A percentile compares a stretch with the other conserved stretches of the same genome.
Conservation (phyloP, 1,284 basidiomycete genomes). For the Inonotus hispidus region DNA sequence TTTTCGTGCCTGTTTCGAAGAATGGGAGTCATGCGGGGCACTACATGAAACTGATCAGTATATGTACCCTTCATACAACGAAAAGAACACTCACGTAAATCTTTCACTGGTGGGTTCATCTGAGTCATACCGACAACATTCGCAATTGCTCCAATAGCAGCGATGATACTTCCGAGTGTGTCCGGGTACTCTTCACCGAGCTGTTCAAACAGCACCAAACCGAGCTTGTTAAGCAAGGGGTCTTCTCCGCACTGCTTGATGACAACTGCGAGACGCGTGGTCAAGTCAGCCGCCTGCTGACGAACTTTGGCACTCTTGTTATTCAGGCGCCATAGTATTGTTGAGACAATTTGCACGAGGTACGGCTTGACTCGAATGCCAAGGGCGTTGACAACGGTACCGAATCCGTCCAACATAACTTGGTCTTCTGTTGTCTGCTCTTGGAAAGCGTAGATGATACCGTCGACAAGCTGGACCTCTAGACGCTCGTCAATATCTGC, state of each 20-base stretch:
- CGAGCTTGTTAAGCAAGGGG: conserved; percentile 91
- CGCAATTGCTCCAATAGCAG: conserved; percentile 96
- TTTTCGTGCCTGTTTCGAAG: conserved; percentile 98
- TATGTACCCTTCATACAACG: background rate
- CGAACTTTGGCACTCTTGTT: conserved; percentile 99
- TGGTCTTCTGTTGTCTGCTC: conserved; percentile 99
- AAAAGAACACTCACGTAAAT: conserved; percentile 68
- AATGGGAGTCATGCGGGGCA: conserved; percentile 99
- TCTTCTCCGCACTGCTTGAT: conserved; percentile 99
- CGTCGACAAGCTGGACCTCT: conserved; percentile 92
- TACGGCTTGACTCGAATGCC: conserved; percentile 97
- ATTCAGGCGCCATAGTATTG: conserved; percentile 97
- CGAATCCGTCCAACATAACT: conserved; percentile 98
- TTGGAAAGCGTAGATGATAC: conserved; percentile 99
- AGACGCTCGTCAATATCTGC: conserved; percentile 96
- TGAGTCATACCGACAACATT: conserved; percentile 99
- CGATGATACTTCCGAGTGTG: conserved; percentile 97
- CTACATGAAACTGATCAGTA: conserved; percentile 27
- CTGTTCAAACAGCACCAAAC: conserved; percentile 96
- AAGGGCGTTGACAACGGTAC: conserved; percentile 93
- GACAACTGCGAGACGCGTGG: conserved; percentile 89
- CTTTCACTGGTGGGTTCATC: conserved; percentile 99
- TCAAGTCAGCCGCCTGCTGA: conserved; percentile 97
- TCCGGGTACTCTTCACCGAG: conserved; percentile 99
- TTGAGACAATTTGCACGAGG: conserved; percentile 98